Base-by-base conservation (phyloP, 2,329 filamentous ascomycete genomes). In the Calonectria fujianensis region DNA sequence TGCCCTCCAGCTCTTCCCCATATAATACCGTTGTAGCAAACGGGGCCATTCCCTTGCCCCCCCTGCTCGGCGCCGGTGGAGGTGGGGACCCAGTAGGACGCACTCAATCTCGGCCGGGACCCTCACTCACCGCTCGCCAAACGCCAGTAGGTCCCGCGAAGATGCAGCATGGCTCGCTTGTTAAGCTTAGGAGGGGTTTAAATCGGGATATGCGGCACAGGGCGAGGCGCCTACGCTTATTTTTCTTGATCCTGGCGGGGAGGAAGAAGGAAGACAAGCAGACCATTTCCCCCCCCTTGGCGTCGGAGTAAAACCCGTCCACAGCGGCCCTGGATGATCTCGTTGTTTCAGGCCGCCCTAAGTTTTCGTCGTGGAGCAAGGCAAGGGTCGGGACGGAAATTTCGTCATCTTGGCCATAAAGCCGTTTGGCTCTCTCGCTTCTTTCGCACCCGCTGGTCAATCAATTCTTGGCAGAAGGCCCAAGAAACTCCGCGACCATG, bases 381-480 rank as follows among this genome's bases (percentile, higher is more conserved):
- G 35, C 57, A 41, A 39, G 57, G 57, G 35, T 61, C 57, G 29
- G 35, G 32, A 14, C 57, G 51, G 35, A 41, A 61, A 61, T 61
- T 35, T 32, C 35, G 61, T 65, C 61, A 57, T 41, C 70, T 13
- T 50, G 29, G 16, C 20, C 24, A 72, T 54, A 54, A 57, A 64
- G 59, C 29, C 66, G 70, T 54, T 51, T 32, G 63, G n/a, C 48
- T 45, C 48, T 45, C 57, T 48, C 35, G 45, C 35, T 18, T 63
- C 52, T 35, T 24, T 18, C 41, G 18, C 37, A 64, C 52, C 52
- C 37, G 70, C 70, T 27, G 64, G 32, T 63, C 70, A 73, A 73
- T 73, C 37, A 69, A 69, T 73, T 63, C 70, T 72, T 73, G 64
- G 70, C 70, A 68, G n/a, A 57, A 35, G 61, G 29, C 20, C 50